Evolutionary conservation across 495 filamentous ascomycete species (phyloP), one percentile per base, ranked within the genome.

Genomic region (Stereocaulon alpinum): DNA sequence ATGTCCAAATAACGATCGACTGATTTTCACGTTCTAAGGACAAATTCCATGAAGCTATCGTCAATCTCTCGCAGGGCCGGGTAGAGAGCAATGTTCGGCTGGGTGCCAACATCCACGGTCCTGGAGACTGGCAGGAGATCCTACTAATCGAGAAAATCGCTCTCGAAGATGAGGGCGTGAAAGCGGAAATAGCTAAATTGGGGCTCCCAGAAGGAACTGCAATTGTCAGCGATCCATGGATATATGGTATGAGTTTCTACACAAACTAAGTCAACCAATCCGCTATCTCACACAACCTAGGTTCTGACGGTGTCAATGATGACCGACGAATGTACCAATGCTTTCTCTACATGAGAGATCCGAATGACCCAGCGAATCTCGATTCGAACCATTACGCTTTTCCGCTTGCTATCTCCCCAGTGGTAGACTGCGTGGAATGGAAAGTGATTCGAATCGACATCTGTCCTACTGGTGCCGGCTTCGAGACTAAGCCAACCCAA

Each of bases 331-430:
- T 82, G 67, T 82, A 78, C 63, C 84, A 87, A 63, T 83, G 81
- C 68, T 86, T 83, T 67, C 73, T 88, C 12, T 88, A 88, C 69
- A 73, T 84, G 64, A 71, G 79, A 22, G 80, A 85, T 59, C 80
- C 83, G 6, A 65, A 68, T 15, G 80, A 83, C 62, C 61, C 78
- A 3, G 61, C 68, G 7, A 81, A 86, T 66, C 67, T 70, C 14
- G 85, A 88, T 61, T 81, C 77, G 49, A 91, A 91, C 66, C 86
- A 92, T 63, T 95, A 95, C 69, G 82, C 87, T 0, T 77, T 87
- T 40, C 89, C 89, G 0, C 77, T 90, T 52, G 78, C 83, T 40
- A 86, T 93, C 63, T 90, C 85, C 6, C 88, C 89, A 0, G 86
- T 93, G 20, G 75, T 95, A 43, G 82, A 84, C 64, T 80, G 79